Evolutionary conservation across 257 asterid species (phyloP).

Genomic region (Cruciata laevipes): DNA sequence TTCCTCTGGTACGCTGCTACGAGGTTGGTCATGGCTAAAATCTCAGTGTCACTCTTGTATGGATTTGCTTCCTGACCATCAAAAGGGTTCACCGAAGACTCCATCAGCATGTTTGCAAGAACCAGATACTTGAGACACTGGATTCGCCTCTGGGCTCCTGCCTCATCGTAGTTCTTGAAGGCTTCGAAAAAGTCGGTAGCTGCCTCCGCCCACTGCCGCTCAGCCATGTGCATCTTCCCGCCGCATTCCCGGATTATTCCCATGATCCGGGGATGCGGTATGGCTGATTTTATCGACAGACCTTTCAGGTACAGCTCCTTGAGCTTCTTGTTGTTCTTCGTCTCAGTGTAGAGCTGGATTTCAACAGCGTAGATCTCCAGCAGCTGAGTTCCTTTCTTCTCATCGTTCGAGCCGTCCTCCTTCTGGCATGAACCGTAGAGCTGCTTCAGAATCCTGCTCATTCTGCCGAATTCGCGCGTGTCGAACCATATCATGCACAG

Average conservation of each 20-base stretch:
- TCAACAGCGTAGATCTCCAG: constrained; percentile 96
- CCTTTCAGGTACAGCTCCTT: constrained; percentile 89
- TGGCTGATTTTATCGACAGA: constrained; percentile 85
- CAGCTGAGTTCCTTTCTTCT: constrained; percentile 93
- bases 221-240: constrained; percentile 99
- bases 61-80: constrained; percentile 99
- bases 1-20: constrained; percentile 94
- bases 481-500: constrained; percentile 96
- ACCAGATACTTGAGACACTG: constrained; percentile 97
- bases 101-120: constrained; percentile 97
- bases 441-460: constrained; percentile 95
- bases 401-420: constrained; percentile 95
- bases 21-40: constrained; percentile 92
- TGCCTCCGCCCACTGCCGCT: constrained; percentile 92
- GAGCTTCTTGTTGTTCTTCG: constrained; percentile 88
- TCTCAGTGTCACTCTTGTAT: constrained; percentile 91
- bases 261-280: constrained; percentile 98
- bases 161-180: constrained; percentile 93
- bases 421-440: constrained; percentile 92
- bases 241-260: constrained; percentile 99
- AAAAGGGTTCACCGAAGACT: constrained; percentile 92
- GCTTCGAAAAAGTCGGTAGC: constrained; percentile 99
- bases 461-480: constrained; percentile 79
- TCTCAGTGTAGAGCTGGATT: constrained; percentile 95
- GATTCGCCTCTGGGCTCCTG: constrained; percentile 91